Evolutionary conservation across 805 yeast genomes (phyloP), one percentile per base, ranked within the genome.

Genomic region (Metschnikowia baotianmanensis): DNA sequence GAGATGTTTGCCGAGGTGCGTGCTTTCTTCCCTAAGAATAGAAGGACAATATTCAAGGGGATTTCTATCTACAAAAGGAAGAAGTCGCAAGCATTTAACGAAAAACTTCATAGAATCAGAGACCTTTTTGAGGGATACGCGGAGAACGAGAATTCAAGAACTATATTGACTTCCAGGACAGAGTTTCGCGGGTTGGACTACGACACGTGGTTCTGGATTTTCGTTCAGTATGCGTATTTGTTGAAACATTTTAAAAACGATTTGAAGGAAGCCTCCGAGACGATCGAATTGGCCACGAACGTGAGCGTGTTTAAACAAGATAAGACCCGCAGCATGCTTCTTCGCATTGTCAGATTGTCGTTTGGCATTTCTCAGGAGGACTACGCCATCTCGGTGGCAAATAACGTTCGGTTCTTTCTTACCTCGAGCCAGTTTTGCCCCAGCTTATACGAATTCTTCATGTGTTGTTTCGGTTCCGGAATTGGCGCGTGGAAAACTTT

Each of bases 181-280:
- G 82, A 76, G 52, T 86, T 84, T 55, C 71, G 96, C 42, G 96
- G 96, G 0, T 63, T 89, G 16, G 65, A 72, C 3, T 86, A 86
- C 58, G 85, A 83, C 27, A 75, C 75, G 26, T 93, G 99, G 99
- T 88, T 88, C 59, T 80, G 77, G 47, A 67, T 91, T 6, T 86
- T 89, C 53, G 82, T 89, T 77, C 84, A 83, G 53, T 80, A 84
- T 51, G 82, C 95, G 0, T 59, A 91, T 25, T 72, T 81, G 18
- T 72, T 84, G 36, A 81, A 88, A 0, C 74, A 73, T 45, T 76
- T 71, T 54, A 80, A 79, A 18, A 82, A 80, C 51, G 91, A 95
- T 6, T 62, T 75, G 34, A 77, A 82, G 32, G 61, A 62, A 48
- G 72, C 73, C 11, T 53, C 51, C 6, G 62, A 63, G 29, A 77